phyloP scores from a whole-genome alignment of 164 flowering plant genomes.

The Cinnamomum micranthum region DNA sequence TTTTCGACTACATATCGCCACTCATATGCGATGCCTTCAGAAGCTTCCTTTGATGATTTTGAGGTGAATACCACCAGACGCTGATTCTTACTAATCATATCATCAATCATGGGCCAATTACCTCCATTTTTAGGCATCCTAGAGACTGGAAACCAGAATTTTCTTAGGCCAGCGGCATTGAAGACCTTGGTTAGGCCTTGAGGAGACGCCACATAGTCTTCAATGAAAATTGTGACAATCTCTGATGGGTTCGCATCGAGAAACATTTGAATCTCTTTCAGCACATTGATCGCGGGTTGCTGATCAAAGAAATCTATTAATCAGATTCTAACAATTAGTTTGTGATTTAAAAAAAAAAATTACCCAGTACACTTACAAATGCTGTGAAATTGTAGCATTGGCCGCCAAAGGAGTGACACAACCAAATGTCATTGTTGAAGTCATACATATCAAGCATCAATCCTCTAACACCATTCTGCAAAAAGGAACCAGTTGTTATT shows the following conservation, averaged over 20 bases:
- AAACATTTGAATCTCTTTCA: conserved; percentile 60
- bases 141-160: conserved; percentile 83
- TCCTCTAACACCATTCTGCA: conserved; percentile 94
- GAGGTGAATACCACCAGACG: conserved; percentile 87
- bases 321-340: conserved; percentile 8
- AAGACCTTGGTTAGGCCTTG: conserved; percentile 74
- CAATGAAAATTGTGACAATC: conserved; percentile 69
- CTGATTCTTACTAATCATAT: conserved; percentile 70
- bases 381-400: conserved; percentile 75
- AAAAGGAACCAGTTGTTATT: background rate
- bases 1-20: conserved; percentile 87
- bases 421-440: conserved; percentile 74
- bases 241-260: conserved; percentile 58
- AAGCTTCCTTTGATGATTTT: conserved; percentile 61
- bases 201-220: conserved; percentile 75
- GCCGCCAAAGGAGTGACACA: conserved; percentile 82
- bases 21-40: conserved; percentile 83
- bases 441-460: conserved; percentile 89
- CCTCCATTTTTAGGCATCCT: conserved; percentile 80
- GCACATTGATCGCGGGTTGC: conserved; percentile 77
- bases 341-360: too few species aligned
- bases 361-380: conserved; percentile 51
- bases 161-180: conserved; percentile 67
- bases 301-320: conserved; percentile 21
- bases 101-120: conserved; percentile 81